Evolutionary conservation across 441 rosid species (phyloP), one percentile per base, ranked within the genome.

Genomic region (Sinapis alba): DNA sequence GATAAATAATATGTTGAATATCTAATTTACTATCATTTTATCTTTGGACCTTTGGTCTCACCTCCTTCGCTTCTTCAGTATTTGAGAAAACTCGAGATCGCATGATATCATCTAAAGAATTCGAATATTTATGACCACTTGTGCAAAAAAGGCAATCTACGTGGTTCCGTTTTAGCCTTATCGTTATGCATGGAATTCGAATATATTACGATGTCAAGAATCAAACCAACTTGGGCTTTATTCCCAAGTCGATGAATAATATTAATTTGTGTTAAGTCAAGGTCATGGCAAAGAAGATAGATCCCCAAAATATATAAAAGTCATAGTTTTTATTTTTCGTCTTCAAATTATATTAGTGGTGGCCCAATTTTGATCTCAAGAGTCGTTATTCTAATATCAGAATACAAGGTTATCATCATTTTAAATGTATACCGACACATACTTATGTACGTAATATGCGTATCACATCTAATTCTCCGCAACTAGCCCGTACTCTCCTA

Each of bases 401-500:
- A 41, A 24, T 36, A 61, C 74, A 75, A 75, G 58, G 69, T 62
- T 75, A 76, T 76, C 63, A 58, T 71, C 62, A 64, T 30, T 64
- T 64, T 30, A 9, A 23, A 0, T 64, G 38, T 62, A 69, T 54
- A 69, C 65, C 65, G 70, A 69, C 79, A 69, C 51, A 68, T 68
- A 51, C 32, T 10, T 20, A n/a, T 26, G 62, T 76, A 76, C 51
- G 30, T 63, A 57, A 76, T 63, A 63, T 23, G 61, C 71, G 27
- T 57, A 64, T 56, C 43, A 70, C 62, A 70, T 69, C 38, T 54
- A 27, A 28, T 54, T 76, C 18, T 43, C 51, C 15, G 15, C 71
- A 76, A 70, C 30, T 64, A 0, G 67, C 54, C 80, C 80, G 80
- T 76, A 76, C 78, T 5, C 53, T 75, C 73, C 78, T 74, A 32